These are phyloP conservation scores for Hibiscus trionum DNA, from an alignment of 345 rosid species.

Conservation along the genomic window DNA sequence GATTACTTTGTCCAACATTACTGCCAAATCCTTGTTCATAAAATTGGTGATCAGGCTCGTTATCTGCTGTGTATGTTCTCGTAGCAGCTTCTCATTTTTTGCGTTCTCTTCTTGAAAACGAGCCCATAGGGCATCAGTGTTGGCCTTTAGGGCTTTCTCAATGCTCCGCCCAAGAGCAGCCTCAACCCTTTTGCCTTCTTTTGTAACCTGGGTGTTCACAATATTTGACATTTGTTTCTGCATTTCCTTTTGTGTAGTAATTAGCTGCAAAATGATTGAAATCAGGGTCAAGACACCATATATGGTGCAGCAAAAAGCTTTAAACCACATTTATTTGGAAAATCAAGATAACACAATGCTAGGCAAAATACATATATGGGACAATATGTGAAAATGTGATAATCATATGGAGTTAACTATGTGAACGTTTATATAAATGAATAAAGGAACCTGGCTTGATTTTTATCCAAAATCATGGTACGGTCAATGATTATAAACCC, in stretches of 20 bases:
- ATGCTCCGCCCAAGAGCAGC: constrained; percentile 55
- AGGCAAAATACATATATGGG: constrained; percentile 12
- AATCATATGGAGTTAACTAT: background rate
- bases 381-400: background rate
- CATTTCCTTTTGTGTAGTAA: constrained; percentile 63
- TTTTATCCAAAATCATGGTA: background rate
- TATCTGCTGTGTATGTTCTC: constrained; percentile 54
- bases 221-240: constrained; percentile 66
- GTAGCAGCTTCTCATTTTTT: constrained; percentile 55
- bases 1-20: constrained; percentile 51
- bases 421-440: background rate
- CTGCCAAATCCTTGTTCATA: constrained; percentile 54
- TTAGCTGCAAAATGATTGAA: constrained; percentile 27
- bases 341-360: background rate
- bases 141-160: constrained; percentile 68
- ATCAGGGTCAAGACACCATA: background rate
- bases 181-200: constrained; percentile 80
- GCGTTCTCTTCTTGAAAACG: constrained; percentile 64
- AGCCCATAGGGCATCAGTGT: constrained; percentile 74
- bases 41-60: constrained; percentile 42
- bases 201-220: constrained; percentile 41
- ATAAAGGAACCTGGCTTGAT: background rate
- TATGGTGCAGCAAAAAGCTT: background rate
- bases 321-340: background rate
- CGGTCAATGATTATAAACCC: background rate